Evolutionary conservation across 2,329 filamentous ascomycete species (phyloP).

Genomic region (Botrytis paeoniae): DNA sequence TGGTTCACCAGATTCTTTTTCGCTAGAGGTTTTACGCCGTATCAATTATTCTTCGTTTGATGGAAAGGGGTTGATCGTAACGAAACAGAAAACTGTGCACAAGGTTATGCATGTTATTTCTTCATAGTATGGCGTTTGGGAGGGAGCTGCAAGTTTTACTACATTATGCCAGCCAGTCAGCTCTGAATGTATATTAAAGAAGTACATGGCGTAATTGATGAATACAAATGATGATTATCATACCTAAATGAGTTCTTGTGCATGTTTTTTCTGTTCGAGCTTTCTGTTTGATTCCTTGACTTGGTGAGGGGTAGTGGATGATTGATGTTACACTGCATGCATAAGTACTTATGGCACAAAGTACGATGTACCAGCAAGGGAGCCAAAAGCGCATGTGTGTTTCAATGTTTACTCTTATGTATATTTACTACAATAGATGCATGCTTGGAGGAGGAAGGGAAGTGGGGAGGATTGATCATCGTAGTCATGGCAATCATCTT

Average conservation of each 20-base stretch:
- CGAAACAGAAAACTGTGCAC: slow-evolving; percentile 19
- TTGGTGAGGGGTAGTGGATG: not conserved
- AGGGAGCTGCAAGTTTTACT: not conserved
- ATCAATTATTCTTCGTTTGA: not conserved
- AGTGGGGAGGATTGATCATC: not conserved
- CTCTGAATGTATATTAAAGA: slow-evolving; percentile 18
- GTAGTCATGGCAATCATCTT: not conserved
- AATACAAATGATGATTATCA: slow-evolving; percentile 5
- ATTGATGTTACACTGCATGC: not conserved
- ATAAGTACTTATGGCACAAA: not conserved
- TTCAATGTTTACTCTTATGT: not conserved
- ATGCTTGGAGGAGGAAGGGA: not conserved
- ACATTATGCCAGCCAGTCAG: not conserved
- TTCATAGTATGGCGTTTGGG: slow-evolving; percentile 23
- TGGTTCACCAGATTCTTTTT: not conserved
- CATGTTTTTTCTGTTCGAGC: not conserved
- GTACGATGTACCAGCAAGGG: not conserved
- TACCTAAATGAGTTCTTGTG: not conserved
- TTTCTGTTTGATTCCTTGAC: not conserved
- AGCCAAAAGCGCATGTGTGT: not conserved
- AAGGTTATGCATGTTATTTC: slow-evolving; percentile 17
- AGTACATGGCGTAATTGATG: not conserved
- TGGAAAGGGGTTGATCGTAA: slow-evolving; percentile 5
- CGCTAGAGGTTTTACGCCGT: not conserved
- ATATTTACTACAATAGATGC: not conserved